phyloP scores from a whole-genome alignment of 345 rosid species.

The Punica granatum region DNA sequence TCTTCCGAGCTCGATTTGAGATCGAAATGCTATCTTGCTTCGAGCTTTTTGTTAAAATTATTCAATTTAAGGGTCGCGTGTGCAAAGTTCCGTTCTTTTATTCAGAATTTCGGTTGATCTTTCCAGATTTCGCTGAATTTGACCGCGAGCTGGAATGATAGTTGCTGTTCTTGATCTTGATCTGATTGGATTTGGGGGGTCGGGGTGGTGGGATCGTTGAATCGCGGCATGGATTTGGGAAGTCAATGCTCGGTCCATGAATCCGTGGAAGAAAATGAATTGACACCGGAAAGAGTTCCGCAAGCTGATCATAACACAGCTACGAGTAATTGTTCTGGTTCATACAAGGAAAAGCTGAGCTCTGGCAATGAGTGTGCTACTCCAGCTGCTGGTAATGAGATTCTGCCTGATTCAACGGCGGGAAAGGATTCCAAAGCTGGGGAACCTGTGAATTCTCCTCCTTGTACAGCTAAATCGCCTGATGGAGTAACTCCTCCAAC shows the following conservation, averaged over 20 bases:
- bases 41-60: neutral
- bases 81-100: neutral
- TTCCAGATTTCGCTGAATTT: constrained; percentile 27
- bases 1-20: neutral
- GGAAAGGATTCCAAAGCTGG: constrained; percentile 1
- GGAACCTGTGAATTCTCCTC: constrained; percentile 6
- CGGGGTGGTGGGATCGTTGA: constrained; percentile 5
- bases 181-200: constrained; percentile 16
- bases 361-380: constrained; percentile 5
- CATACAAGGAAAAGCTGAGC: constrained; percentile 19
- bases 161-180: constrained; percentile 51
- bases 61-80: neutral
- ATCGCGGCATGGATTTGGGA: constrained; percentile 35
- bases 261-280: constrained; percentile 46
- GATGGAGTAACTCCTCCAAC: constrained; percentile 17
- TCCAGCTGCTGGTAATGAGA: constrained; percentile 8
- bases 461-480: constrained; percentile 4
- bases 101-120: constrained; percentile 15
- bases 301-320: constrained; percentile 13
- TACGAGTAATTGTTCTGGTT: constrained; percentile 31
- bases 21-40: neutral
- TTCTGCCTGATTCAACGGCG: neutral
- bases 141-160: constrained; percentile 40
- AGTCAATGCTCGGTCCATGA: constrained; percentile 34
- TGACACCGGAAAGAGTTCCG: constrained; percentile 13